phyloP scores from a whole-genome alignment of 106 monocot genomes.

The Triglochin maritima region DNA sequence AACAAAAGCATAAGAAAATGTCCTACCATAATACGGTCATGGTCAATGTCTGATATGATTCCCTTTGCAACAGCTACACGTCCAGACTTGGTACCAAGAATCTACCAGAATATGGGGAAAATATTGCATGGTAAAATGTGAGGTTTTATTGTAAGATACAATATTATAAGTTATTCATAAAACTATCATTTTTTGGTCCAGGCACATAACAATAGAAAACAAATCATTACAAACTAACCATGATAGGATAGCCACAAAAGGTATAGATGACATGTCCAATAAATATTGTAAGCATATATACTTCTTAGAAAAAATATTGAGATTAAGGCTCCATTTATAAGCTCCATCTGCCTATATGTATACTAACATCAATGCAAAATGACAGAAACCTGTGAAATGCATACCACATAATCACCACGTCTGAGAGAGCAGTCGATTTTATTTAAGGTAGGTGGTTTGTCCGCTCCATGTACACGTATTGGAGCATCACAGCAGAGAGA shows the following conservation, averaged over 20 bases:
- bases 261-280: too few species aligned
- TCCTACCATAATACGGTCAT: slow-evolving; percentile 48
- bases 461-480: slow-evolving; percentile 9
- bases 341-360: too few species aligned
- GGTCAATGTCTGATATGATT: slow-evolving; percentile 42
- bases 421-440: slow-evolving; percentile 40
- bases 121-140: background rate
- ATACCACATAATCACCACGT: slow-evolving; percentile 92
- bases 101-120: slow-evolving; percentile 22
- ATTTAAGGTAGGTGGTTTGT: slow-evolving; percentile 9
- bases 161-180: background rate
- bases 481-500: background rate
- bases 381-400: background rate
- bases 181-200: too few species aligned
- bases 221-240: too few species aligned
- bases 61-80: slow-evolving; percentile 69
- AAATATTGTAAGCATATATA: too few species aligned
- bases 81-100: slow-evolving; percentile 74
- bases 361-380: background rate
- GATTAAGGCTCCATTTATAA: too few species aligned
- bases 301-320: too few species aligned
- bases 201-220: too few species aligned
- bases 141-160: background rate
- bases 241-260: too few species aligned
- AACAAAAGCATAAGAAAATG: background rate